These are phyloP conservation scores for Boletus rufocinnamomeus DNA, from an alignment of 768 basidiomycete genomes.

Conservation along the genomic window DNA sequence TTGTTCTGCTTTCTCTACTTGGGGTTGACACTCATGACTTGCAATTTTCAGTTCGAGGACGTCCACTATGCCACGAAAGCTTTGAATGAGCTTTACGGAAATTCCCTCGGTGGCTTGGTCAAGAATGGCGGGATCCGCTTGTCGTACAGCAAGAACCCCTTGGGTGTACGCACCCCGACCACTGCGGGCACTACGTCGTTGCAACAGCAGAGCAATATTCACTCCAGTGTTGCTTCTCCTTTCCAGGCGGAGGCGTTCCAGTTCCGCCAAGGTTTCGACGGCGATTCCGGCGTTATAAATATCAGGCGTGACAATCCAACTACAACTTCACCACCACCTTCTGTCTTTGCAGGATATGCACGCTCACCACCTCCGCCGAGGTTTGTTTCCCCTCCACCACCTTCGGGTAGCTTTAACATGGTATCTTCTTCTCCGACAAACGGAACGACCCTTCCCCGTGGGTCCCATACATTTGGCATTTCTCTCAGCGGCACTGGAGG, in stretches of 20 bases:
- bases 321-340: slow-evolving; percentile 28
- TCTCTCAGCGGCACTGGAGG: slow-evolving; percentile 31
- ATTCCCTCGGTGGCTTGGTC: slow-evolving; percentile 87
- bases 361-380: slow-evolving; percentile 38
- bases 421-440: slow-evolving; percentile 29
- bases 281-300: slow-evolving; percentile 22
- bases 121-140: slow-evolving; percentile 95
- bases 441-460: slow-evolving; percentile 31
- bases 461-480: slow-evolving; percentile 35
- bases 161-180: slow-evolving; percentile 87
- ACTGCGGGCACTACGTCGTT: slow-evolving; percentile 41
- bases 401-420: slow-evolving; percentile 33
- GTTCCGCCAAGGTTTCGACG: slow-evolving; percentile 33
- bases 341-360: slow-evolving; percentile 31
- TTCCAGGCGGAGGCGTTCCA: slow-evolving; percentile 33
- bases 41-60: slow-evolving; percentile 75
- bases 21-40: slow-evolving; percentile 3
- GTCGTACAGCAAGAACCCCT: slow-evolving; percentile 97
- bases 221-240: slow-evolving; percentile 29
- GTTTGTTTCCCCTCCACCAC: slow-evolving; percentile 36
- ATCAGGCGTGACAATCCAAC: slow-evolving; percentile 29
- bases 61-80: slow-evolving; percentile 82
- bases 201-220: slow-evolving; percentile 29
- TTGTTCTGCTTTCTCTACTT: slow-evolving; percentile 9
- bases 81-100: slow-evolving; percentile 87